phyloP scores from a whole-genome alignment of 257 asterid species.

The Penstemon davidsonii region DNA sequence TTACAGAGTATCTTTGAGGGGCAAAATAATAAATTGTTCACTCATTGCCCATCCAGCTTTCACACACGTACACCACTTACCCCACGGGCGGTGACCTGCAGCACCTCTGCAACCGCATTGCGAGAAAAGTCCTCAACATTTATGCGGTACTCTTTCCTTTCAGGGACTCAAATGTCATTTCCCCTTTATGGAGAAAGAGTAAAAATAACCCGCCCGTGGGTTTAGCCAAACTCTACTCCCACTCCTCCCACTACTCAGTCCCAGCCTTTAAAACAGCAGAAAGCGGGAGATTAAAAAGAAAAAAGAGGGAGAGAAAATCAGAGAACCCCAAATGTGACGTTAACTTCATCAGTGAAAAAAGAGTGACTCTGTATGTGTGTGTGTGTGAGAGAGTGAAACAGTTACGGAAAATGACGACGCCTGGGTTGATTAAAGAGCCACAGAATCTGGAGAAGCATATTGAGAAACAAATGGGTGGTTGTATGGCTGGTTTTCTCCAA shows the following conservation, averaged over 20 bases:
- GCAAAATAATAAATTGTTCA: too few species aligned
- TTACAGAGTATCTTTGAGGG: too few species aligned
- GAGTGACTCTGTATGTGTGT: background rate
- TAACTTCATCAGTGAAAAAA: conserved; percentile 21
- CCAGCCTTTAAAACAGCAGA: conserved; percentile 42
- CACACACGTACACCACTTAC: background rate
- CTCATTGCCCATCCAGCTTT: background rate
- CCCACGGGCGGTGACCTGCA: conserved; percentile 18
- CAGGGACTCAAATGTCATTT: conserved; percentile 16
- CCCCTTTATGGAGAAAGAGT: conserved; percentile 9
- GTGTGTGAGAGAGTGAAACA: background rate
- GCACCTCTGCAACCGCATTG: conserved; percentile 24
- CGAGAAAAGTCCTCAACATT: conserved; percentile 21
- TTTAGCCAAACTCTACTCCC: conserved; percentile 31
- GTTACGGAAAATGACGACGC: conserved; percentile 25
- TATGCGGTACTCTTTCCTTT: background rate
- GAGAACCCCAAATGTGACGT: conserved; percentile 33
- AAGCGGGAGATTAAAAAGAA: conserved; percentile 48
- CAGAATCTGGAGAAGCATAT: conserved; percentile 54
- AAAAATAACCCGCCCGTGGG: conserved; percentile 24
- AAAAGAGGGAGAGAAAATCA: conserved; percentile 1
- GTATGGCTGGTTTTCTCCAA: conserved; percentile 83
- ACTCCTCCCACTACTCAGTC: conserved; percentile 15
- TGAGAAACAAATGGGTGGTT: conserved; percentile 64
- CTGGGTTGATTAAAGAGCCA: conserved; percentile 35